A percentile compares a stretch with the other conserved stretches of the same genome.
Evolutionary conservation across 140 eudicot genomes (phyloP).

Genomic region (Ambrosia hybrid): DNA sequence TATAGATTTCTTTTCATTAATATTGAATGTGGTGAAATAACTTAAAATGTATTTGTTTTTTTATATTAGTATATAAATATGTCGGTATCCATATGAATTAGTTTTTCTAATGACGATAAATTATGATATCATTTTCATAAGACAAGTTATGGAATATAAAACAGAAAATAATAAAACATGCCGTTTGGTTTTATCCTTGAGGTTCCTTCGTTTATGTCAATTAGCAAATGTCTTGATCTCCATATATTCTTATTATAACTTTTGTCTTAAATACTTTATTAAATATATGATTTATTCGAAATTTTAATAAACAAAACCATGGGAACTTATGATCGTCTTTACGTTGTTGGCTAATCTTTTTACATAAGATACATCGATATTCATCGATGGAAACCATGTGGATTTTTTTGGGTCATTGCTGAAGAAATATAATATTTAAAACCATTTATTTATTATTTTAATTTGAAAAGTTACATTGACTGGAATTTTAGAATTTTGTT

Average conservation of each 20-base stretch:
- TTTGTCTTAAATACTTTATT: background rate
- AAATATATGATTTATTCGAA: constrained; percentile 2
- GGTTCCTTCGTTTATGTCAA: constrained; percentile 54
- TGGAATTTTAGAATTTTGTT: constrained; percentile 40
- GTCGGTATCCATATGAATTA: constrained; percentile 9
- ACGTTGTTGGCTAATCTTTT: constrained; percentile 34
- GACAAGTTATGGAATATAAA: constrained; percentile 27
- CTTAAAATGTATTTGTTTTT: background rate
- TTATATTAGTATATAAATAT: background rate
- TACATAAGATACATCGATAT: constrained; percentile 62
- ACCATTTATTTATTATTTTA: background rate
- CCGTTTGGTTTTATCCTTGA: constrained; percentile 43
- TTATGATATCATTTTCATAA: constrained; percentile 37
- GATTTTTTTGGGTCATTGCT: constrained; percentile 22
- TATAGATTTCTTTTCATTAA: too few relatives aligned
- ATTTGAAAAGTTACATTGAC: constrained; percentile 26
- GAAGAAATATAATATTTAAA: background rate
- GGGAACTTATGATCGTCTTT: constrained; percentile 40
- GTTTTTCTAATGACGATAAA: constrained; percentile 2
- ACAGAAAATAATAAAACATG: constrained; percentile 22
- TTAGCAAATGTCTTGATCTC: constrained; percentile 44
- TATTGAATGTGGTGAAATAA: background rate
- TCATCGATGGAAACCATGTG: constrained; percentile 56
- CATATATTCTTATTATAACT: background rate
- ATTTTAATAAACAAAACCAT: constrained; percentile 8